These are phyloP conservation scores for Marasmius tenuissimus DNA, from an alignment of 1,284 basidiomycete species.

Conservation along the genomic window DNA sequence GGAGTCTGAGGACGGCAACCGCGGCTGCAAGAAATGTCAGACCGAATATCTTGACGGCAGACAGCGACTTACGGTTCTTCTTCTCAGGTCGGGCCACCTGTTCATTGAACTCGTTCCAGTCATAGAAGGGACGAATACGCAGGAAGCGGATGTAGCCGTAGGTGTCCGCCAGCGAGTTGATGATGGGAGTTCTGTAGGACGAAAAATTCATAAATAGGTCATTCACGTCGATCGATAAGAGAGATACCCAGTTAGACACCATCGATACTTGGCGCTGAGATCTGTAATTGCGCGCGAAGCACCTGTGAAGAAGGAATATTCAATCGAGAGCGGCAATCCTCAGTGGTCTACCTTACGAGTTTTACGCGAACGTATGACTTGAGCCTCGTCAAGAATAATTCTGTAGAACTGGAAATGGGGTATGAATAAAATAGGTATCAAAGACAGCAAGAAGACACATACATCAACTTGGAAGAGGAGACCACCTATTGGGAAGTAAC, in stretches of 20 bases:
- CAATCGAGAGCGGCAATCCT: not conserved
- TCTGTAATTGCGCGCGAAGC: slow-evolving; percentile 49
- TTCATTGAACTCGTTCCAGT: slow-evolving; percentile 46
- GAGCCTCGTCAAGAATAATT: slow-evolving; percentile 56
- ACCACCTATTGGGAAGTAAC: slow-evolving; percentile 29
- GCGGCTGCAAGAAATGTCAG: slow-evolving; percentile 30
- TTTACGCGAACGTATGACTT: slow-evolving; percentile 50
- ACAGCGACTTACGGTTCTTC: slow-evolving; percentile 37
- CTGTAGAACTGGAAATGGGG: slow-evolving; percentile 43
- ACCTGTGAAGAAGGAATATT: slow-evolving; percentile 26
- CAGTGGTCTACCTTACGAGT: slow-evolving; percentile 36
- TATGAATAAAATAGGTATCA: slow-evolving; percentile 5
- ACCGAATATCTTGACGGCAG: not conserved
- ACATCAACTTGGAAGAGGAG: slow-evolving; percentile 50
- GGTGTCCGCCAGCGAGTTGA: slow-evolving; percentile 51
- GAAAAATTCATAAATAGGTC: not conserved
- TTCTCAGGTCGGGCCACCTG: slow-evolving; percentile 44
- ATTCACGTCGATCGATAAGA: slow-evolving; percentile 1
- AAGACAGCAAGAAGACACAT: slow-evolving; percentile 11
- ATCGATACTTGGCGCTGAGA: slow-evolving; percentile 43
- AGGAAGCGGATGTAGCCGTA: slow-evolving; percentile 56
- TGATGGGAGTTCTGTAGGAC: slow-evolving; percentile 49
- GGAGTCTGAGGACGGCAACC: slow-evolving; percentile 49
- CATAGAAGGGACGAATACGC: slow-evolving; percentile 49
- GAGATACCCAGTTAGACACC: slow-evolving; percentile 56